Evolutionary conservation across 2,329 filamentous ascomycete species (phyloP).

Genomic region (Fusarium praegraminearum): DNA sequence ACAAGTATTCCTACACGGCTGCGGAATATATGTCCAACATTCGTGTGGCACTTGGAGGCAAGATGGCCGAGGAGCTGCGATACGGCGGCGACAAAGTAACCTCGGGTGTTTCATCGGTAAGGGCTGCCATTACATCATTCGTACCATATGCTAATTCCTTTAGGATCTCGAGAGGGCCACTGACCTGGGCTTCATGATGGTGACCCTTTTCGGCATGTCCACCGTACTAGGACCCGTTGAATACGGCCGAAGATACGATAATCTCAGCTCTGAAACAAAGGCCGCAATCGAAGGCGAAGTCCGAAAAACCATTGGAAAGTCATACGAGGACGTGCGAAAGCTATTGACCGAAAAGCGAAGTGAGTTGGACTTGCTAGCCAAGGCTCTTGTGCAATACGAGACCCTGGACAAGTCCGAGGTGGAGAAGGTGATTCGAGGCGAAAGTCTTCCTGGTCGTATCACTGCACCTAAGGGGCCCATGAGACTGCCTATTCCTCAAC

Average conservation of each 20-base stretch:
- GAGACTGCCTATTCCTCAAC: slow-evolving; percentile 54
- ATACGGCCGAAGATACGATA: slow-evolving; percentile 81
- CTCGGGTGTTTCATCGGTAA: slow-evolving; percentile 83
- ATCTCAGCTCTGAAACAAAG: slow-evolving; percentile 87
- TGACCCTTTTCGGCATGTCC: slow-evolving; percentile 92
- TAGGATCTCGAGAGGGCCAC: slow-evolving; percentile 89
- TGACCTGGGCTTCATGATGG: slow-evolving; percentile 84
- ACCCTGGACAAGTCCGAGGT: slow-evolving; percentile 91
- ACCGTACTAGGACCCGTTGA: slow-evolving; percentile 89
- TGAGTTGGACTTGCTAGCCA: slow-evolving; percentile 88
- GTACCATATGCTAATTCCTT: slow-evolving; percentile 44
- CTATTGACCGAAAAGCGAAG: slow-evolving; percentile 81
- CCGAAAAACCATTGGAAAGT: slow-evolving; percentile 84
- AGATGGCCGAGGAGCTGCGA: slow-evolving; percentile 90
- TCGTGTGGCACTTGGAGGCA: slow-evolving; percentile 85
- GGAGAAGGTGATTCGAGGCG: slow-evolving; percentile 87
- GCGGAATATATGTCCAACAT: slow-evolving; percentile 84
- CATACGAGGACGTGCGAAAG: slow-evolving; percentile 77
- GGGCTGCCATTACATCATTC: slow-evolving; percentile 49
- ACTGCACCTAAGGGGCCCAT: slow-evolving; percentile 66
- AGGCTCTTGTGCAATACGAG: slow-evolving; percentile 94
- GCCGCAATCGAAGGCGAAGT: slow-evolving; percentile 90
- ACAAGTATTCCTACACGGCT: slow-evolving; percentile 90
- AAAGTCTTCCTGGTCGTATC: slow-evolving; percentile 77
- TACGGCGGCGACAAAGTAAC: slow-evolving; percentile 94